Base-by-base conservation (phyloP, 176 grass and related monocot species). In the Pharus latifolius region DNA sequence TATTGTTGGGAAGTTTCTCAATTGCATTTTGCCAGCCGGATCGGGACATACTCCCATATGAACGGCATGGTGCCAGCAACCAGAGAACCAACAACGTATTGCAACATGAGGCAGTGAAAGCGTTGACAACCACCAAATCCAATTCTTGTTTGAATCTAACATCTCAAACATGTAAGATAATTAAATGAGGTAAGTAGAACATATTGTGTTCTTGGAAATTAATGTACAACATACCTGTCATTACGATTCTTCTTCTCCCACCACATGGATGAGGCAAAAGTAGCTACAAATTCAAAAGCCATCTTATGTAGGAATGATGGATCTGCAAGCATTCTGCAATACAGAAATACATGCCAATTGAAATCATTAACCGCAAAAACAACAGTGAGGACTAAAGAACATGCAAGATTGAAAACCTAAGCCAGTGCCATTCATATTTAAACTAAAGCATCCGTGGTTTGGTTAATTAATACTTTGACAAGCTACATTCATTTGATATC, bases 1-100 rank as follows among this genome's bases (percentile, higher is more conserved):
- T 72, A 73, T 98, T 98, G 71, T 94, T 98, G 23, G 95, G 95
- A 80, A 98, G 95, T 82, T 98, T 98, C 90, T 98, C 89, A 33
- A 98, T 98, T 22, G 84, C 81, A 69, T 88, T 93, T 81, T 98
- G 70, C 57, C 93, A 88, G 62, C 91, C 87, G 78, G 81, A 93
- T 68, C 67, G 81, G 61, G 91, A 98, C 67, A 84, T 98, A 74
- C 75, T 98, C 63, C 95, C 95, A 81, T 98, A 98, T 58, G 95
- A 98, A 67, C 95, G 86, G 62, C 95, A 94, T 70, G 95, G 90
- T 72, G 95, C 87, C 67, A 98, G 66, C 47, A 88, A 88, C 82
- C 95, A 88, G 63, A 94, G 81, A 50, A 98, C 81, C 71, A 98
- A 75, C 60, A 88, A 82, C n/a, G n/a, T n/a, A 61, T 98, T 98